A percentile compares a stretch with the other conserved stretches of the same genome.
phyloP scores from a whole-genome alignment of 164 flowering plant genomes.

The grape (Vitis vinifera) region ASM3070453v1 NC_081822.1:3378001-3378500 shows the following conservation, averaged over 20 bases:
- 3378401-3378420: too few species aligned
- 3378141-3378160: conserved; percentile 35
- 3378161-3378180: conserved; percentile 42
- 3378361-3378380: too few species aligned
- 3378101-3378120: conserved; percentile 50
- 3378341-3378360: too few species aligned
- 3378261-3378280: too few species aligned
- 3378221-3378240: too few species aligned
- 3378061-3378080: conserved; percentile 32
- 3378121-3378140: conserved; percentile 48
- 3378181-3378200: conserved; percentile 42
- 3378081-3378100: conserved; percentile 43
- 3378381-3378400: too few species aligned
- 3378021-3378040: conserved; percentile 37
- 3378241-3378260: too few species aligned
- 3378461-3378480: conserved; percentile 51
- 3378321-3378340: too few species aligned
- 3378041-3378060: conserved; percentile 39
- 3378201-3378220: conserved; percentile 13
- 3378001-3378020: conserved; percentile 53
- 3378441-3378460: conserved; percentile 60
- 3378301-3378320: too few species aligned
- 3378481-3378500: conserved; percentile 53
- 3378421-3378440: conserved; percentile 48
- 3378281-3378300: too few species aligned